These are phyloP conservation scores for Oryza glaberrima DNA, from an alignment of 176 grass and related monocot species.

Conservation along the genomic window DNA sequence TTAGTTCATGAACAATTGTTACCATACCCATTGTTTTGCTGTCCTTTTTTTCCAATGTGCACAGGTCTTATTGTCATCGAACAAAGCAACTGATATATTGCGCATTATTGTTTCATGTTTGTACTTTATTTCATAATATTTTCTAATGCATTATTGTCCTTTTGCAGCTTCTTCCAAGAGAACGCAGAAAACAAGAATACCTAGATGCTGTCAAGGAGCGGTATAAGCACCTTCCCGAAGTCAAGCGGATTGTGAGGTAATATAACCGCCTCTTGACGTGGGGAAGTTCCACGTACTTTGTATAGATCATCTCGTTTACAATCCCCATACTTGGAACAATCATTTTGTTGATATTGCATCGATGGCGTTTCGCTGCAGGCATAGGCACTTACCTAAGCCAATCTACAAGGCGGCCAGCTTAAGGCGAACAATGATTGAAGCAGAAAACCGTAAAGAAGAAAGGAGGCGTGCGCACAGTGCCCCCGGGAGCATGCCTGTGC, in stretches of 20 bases:
- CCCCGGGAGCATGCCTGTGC: conserved; percentile 61
- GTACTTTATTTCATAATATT: not conserved
- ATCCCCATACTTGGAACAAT: not conserved
- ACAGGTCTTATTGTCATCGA: not conserved
- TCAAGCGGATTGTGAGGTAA: conserved; percentile 81
- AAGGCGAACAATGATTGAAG: conserved; percentile 77
- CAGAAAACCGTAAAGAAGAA: conserved; percentile 66
- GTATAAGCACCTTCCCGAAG: conserved; percentile 81
- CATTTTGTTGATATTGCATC: conserved; percentile 9
- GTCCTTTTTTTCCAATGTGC: not conserved
- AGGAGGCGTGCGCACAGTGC: conserved; percentile 78
- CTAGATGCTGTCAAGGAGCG: conserved; percentile 73
- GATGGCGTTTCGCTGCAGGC: conserved; percentile 45
- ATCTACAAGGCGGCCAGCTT: conserved; percentile 77
- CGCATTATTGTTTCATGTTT: not conserved
- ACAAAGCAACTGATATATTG: not conserved
- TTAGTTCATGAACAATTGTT: not conserved
- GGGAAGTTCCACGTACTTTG: not conserved
- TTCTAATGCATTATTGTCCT: not conserved
- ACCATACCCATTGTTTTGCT: not conserved
- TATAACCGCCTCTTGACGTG: conserved; percentile 15
- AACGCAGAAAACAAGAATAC: conserved; percentile 86
- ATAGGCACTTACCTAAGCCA: conserved; percentile 89
- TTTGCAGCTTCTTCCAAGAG: conserved; percentile 88
- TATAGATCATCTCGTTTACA: not conserved